Evolutionary conservation across 2,329 filamentous ascomycete genomes (phyloP), one percentile per base, ranked within the genome.

Genomic region (Drechmeria coniospora): DNA sequence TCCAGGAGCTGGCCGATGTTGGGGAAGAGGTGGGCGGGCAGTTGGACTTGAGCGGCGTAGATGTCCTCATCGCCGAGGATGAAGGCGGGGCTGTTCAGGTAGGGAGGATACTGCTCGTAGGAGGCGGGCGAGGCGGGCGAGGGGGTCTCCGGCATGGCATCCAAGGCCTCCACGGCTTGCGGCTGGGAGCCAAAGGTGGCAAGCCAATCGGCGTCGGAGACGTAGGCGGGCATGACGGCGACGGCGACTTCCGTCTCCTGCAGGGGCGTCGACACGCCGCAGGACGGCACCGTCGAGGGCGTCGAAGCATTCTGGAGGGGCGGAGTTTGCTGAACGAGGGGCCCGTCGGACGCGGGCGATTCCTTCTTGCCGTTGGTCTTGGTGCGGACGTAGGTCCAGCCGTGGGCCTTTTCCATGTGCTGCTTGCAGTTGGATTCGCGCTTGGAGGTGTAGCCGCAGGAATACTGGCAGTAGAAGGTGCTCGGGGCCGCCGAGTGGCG

Each of bases 381-480:
- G 33, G 83, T 87, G 38, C 87, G 79, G 30, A 86, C 68, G 42
- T 94, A 94, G n/a, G 66, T 65, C 79, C 82, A 93, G 32, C 77
- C 76, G 45, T 95, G 86, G 1, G 82, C 79, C 56, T 94, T 94
- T 61, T 95, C 87, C 86, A 94, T 94, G 57, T 95, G 86, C 54
- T 94, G 87, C 52, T 94, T 94, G 68, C 83, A 92, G 54, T 95
- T 95, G 36, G 80, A 90, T 59, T 93, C 80, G 33, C 86, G 78
- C 65, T 95, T 95, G 8, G 86, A 93, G 46, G 83, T 79, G 61
- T 95, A 95, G 1, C 80, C 74, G 64, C 90, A 95, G 15, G 78
- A 78, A 56, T 69, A 95, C 26, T 74, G 57, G 57, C 90, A 98
- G 57, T 81, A 74, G 54, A 74, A 93, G 59, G 92, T 74, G 23